These are phyloP conservation scores for Trichoderma afroharzianum DNA, from an alignment of 2,329 filamentous ascomycete genomes.

Conservation along the genomic window DNA sequence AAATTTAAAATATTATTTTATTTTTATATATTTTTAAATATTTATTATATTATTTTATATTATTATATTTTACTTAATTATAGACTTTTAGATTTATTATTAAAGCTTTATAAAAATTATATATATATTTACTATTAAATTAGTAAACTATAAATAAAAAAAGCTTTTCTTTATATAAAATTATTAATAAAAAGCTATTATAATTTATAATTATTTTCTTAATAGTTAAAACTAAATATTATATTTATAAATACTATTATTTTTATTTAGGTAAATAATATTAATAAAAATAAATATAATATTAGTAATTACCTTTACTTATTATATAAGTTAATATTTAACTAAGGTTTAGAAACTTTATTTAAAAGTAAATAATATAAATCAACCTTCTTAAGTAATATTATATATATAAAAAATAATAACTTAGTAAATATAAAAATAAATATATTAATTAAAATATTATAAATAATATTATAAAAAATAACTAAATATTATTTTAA, in stretches of 20 bases:
- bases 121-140: neutral
- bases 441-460: neutral
- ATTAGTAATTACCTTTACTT: slow-evolving; percentile 15
- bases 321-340: neutral
- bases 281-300: neutral
- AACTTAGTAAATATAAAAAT: neutral
- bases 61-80: too few relatives aligned
- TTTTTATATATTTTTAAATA: too few relatives aligned
- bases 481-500: too few relatives aligned
- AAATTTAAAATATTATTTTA: too few relatives aligned
- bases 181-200: neutral
- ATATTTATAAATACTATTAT: neutral
- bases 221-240: neutral
- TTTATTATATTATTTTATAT: too few relatives aligned
- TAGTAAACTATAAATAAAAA: neutral
- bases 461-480: neutral
- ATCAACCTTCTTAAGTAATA: neutral
- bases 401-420: neutral
- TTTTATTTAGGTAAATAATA: neutral
- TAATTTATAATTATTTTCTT: neutral
- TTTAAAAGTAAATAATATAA: neutral
- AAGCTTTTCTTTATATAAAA: neutral
- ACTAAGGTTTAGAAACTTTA: neutral
- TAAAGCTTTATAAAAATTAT: neutral
- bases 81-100: neutral